A percentile compares a stretch with the other conserved stretches of the same genome.
phyloP scores from a whole-genome alignment of 345 rosid species.

The Clarkia xantiana region DNA sequence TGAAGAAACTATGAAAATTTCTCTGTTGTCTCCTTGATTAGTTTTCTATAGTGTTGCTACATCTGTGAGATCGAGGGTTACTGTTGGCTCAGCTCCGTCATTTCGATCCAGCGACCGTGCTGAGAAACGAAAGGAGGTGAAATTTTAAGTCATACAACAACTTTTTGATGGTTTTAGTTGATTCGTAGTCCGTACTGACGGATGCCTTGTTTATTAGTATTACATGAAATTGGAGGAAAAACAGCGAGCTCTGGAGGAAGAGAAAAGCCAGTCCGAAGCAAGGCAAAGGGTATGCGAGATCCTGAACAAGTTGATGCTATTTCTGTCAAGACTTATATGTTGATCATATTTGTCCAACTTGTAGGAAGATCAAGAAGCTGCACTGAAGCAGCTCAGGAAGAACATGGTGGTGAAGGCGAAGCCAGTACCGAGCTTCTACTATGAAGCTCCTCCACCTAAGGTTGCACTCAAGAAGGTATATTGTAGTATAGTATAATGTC shows the following conservation, averaged over 20 bases:
- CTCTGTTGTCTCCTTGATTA: conserved; percentile 37
- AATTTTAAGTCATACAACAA: too few species aligned
- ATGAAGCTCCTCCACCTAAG: conserved; percentile 81
- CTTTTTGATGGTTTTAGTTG: too few species aligned
- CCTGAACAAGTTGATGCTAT: too few species aligned
- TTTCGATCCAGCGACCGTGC: conserved; percentile 69
- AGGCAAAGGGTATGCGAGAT: conserved; percentile 49
- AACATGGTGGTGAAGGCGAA: conserved; percentile 69
- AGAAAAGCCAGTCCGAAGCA: conserved; percentile 59
- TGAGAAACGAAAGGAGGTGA: conserved; percentile 87
- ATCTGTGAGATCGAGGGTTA: conserved; percentile 44
- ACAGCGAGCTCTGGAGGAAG: conserved; percentile 67
- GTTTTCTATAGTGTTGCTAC: conserved; percentile 41
- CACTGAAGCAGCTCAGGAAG: conserved; percentile 79
- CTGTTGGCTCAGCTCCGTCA: conserved; percentile 76
- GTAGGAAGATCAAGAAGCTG: conserved; percentile 98
- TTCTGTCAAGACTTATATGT: too few species aligned
- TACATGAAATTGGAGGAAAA: conserved; percentile 74
- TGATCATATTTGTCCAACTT: conserved; percentile 1
- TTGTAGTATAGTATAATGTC: too few species aligned
- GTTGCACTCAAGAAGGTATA: conserved; percentile 79
- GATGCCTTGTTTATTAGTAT: conserved; percentile 26
- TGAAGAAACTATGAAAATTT: not conserved
- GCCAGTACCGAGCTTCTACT: conserved; percentile 90
- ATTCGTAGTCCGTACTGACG: too few species aligned